These are phyloP conservation scores for Aquilaria yunnanensis DNA, from an alignment of 345 rosid genomes.

Conservation along the genomic window DNA sequence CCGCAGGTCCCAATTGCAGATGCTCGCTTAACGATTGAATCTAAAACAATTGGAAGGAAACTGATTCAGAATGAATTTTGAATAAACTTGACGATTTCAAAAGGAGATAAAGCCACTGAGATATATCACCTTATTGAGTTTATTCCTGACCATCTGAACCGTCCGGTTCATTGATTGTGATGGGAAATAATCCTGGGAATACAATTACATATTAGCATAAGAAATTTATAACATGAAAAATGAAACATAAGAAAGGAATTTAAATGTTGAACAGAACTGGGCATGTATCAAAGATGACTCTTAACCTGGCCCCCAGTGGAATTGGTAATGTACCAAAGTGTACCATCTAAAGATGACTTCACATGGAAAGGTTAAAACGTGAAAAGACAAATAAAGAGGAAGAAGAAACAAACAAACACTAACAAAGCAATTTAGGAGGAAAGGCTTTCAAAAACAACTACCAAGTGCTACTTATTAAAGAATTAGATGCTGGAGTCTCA, in stretches of 20 bases:
- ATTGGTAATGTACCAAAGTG: not conserved
- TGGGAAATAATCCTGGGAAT: slow-evolving; percentile 68
- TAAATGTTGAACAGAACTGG: not conserved
- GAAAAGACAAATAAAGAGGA: too few relatives aligned
- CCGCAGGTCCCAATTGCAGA: slow-evolving; percentile 35
- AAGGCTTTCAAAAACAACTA: too few relatives aligned
- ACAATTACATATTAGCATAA: not conserved
- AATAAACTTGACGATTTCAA: not conserved
- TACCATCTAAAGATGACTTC: not conserved
- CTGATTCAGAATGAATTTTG: not conserved
- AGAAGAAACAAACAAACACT: too few relatives aligned
- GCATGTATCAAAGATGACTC: not conserved
- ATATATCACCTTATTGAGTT: slow-evolving; percentile 65
- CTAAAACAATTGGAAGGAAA: slow-evolving; percentile 24
- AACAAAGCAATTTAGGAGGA: too few relatives aligned
- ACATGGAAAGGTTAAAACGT: not conserved
- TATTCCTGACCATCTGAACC: slow-evolving; percentile 61
- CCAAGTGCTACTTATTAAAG: too few relatives aligned
- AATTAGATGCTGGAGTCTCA: too few relatives aligned
- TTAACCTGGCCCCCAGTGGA: not conserved
- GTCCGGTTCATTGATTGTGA: slow-evolving; percentile 83
- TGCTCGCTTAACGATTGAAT: slow-evolving; percentile 50
- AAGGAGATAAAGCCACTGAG: not conserved
- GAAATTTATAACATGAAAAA: not conserved
- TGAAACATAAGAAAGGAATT: not conserved